Base-by-base conservation (phyloP, 208 protist genomes). In the Trypanosomatidae sp. region DNA sequence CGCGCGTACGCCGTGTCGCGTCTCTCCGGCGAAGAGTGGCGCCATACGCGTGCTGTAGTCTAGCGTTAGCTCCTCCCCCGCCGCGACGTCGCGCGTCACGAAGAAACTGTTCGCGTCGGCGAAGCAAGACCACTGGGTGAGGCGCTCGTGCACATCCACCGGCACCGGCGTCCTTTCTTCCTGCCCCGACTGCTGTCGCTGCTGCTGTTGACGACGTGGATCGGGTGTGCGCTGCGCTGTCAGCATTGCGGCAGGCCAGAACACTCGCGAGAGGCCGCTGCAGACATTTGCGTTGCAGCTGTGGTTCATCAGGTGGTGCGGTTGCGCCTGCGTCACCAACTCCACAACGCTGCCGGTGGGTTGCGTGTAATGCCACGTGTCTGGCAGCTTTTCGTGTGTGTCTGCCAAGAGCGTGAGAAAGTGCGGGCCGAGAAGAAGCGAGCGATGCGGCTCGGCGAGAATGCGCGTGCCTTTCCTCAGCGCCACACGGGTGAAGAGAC, bases 91-190 rank as follows among this genome's bases (percentile, higher is more conserved):
- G 39, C 87, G 83, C 1, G 87, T 81, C 7, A 85, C 55, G 58
- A 94, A 94, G 64, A 90, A 91, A 66, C 84, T 87, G 81, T 94
- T 94, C 1, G 90, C 71, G 69, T 94, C 90, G 3, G 74, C 87
- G 70, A 92, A 94, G 70, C 80, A 33, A n/a, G 60, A 30, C 78
- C 86, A 94, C 41, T 36, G 41, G 25, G 75, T 60, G 3, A 92
- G 74, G 6, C 82, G 82, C 64, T 83, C 80, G 0, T 53, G 15
- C 49, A 86, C 47, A 41, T 52, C 44, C 9, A 25, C 64, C n/a
- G n/a, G n/a, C n/a, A n/a, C n/a, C n/a, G n/a, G n/a, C n/a, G n/a
- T n/a, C n/a, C n/a, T n/a, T n/a, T 43, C 22, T 46, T 36, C 30
- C 22, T 19, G 60, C 8, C 28, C 56, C 19, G 30, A 55, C 28